phyloP scores from a whole-genome alignment of 805 yeast species.

The Torulaspora indica region DNA sequence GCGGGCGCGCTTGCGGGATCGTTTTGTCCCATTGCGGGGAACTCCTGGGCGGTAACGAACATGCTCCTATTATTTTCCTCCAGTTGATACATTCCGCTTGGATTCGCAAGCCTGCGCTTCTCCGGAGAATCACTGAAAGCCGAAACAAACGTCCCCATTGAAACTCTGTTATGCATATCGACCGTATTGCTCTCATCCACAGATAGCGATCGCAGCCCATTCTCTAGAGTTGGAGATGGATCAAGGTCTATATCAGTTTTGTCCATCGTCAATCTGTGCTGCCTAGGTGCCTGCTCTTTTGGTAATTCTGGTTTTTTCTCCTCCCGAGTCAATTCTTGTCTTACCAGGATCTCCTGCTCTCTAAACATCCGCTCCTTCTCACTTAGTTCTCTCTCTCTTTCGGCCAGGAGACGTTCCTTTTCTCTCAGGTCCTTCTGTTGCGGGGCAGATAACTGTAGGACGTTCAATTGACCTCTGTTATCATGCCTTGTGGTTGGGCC shows the following conservation, averaged over 20 bases:
- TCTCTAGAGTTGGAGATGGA: conserved; percentile 22
- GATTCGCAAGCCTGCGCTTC: conserved; percentile 22
- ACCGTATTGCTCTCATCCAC: conserved; percentile 6
- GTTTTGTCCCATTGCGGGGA: conserved; percentile 8
- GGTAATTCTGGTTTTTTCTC: not conserved
- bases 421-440: conserved; percentile 22
- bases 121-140: conserved; percentile 27
- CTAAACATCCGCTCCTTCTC: conserved; percentile 13
- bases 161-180: conserved; percentile 16
- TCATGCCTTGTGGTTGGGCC: not conserved
- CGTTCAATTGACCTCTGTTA: conserved; percentile 17
- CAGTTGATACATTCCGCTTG: conserved; percentile 25
- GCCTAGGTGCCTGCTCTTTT: conserved; percentile 7
- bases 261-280: conserved; percentile 3
- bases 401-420: conserved; percentile 14
- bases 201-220: conserved; percentile 20
- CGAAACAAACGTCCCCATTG: conserved; percentile 25
- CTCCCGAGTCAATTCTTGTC: conserved; percentile 5
- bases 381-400: conserved; percentile 11
- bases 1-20: not conserved
- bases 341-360: conserved; percentile 11
- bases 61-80: conserved; percentile 29
- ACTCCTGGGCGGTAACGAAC: conserved; percentile 33
- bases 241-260: conserved; percentile 16
- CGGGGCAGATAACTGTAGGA: conserved; percentile 27